Base-by-base conservation (phyloP, 768 basidiomycete species). In the Tylopilus sp. region DNA sequence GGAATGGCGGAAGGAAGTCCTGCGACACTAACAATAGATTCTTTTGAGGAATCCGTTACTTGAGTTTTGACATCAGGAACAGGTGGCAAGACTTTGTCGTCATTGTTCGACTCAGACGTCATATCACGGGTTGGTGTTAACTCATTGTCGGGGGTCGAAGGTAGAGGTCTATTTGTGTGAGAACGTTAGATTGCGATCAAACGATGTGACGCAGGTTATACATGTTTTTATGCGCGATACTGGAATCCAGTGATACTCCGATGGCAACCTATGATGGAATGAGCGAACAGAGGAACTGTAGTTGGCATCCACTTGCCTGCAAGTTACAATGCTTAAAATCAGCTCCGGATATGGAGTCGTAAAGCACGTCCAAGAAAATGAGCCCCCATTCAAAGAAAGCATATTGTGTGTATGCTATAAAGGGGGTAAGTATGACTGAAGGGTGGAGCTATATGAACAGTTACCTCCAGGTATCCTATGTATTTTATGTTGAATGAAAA, bases 331-430 rank as follows among this genome's bases (percentile, higher is more conserved):
- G 72, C 40, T 65, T 69, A 54, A 90, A 80, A 57, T 90, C 88
- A 25, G 75, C 69, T 49, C 76, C 80, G 1, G 79, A 60, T n/a
- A 85, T 66, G 0, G 88, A 82, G 62, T 92, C 90, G 57, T 82
- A 91, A 13, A 81, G 51, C 22, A 92, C 73, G 51, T 92, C 90
- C 40, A 85, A 73, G 46, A 85, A 63, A 49, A 92, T 89, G 43
- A 92, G 79, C 8, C 74, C 75, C 93, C 93, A 95, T 70, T 95
- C 93, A 59, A 89, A 88, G 69, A 94, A 85, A 40, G 85, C 81
- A 61, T 94, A 95, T 39, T 71, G 72, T 3, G 90, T 93, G 69
- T 95, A 95, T 11, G 93, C 92, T 91, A 59, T 48, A 33, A 46
- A 38, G 44, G 28, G 7, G 30, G 25, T 56, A 20, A 53, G 51